Percentiles rank a stretch among this genome's conserved stretches.
phyloP scores from a whole-genome alignment of 495 filamentous ascomycete genomes.

The Xeromyces bisporus region DNA sequence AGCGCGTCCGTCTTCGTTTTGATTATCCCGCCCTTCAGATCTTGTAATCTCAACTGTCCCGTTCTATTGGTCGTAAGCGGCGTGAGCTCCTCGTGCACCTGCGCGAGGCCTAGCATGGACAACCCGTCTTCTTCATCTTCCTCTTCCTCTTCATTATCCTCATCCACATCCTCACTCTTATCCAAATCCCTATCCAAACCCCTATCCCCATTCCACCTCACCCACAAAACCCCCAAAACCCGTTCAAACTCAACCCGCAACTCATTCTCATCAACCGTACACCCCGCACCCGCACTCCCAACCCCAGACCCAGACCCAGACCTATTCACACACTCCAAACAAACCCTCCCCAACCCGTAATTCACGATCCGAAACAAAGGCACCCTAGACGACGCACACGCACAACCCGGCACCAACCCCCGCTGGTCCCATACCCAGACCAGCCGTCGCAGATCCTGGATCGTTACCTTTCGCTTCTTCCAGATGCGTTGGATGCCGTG shows the following conservation, averaged over 20 bases:
- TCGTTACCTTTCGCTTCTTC: slow-evolving; percentile 31
- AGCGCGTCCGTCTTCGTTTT: slow-evolving; percentile 23
- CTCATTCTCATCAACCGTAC: slow-evolving; percentile 13
- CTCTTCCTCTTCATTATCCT: slow-evolving; percentile 11
- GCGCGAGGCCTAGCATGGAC: slow-evolving; percentile 17
- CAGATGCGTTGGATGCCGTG: slow-evolving; percentile 25
- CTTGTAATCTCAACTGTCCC: slow-evolving; percentile 31
- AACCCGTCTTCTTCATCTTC: slow-evolving; percentile 11
- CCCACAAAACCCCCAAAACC: slow-evolving; percentile 21
- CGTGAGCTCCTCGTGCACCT: slow-evolving; percentile 26
- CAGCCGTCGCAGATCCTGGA: slow-evolving; percentile 27
- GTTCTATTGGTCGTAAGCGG: slow-evolving; percentile 26
- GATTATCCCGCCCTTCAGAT: slow-evolving; percentile 26
- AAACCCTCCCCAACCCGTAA: slow-evolving; percentile 28
- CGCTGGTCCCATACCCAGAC: slow-evolving; percentile 26
- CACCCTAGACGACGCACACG: slow-evolving; percentile 2
- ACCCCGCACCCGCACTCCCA: slow-evolving; percentile 5
- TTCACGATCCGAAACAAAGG: slow-evolving; percentile 23
- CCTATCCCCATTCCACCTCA: slow-evolving; percentile 1
- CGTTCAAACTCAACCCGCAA: slow-evolving; percentile 25
- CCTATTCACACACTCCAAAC: slow-evolving; percentile 14
- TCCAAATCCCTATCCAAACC: too few relatives aligned
- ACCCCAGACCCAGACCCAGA: too few relatives aligned
- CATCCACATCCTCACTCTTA: slow-evolving; percentile 18
- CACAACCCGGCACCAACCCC: too few relatives aligned